phyloP scores from a whole-genome alignment of 169 alveolate species.

The Besnoitia besnoiti region DNA sequence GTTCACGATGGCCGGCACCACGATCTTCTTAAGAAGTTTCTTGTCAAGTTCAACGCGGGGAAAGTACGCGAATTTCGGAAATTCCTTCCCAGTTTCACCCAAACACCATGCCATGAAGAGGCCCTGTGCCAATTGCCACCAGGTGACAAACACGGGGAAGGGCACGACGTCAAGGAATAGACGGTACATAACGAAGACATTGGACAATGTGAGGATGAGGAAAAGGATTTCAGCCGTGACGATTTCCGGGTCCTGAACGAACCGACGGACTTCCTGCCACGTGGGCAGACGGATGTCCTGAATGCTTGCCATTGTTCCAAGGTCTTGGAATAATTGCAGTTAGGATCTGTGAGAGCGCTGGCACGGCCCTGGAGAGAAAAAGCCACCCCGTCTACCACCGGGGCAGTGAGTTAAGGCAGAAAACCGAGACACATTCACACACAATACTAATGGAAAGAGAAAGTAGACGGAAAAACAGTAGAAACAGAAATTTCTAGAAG shows the following conservation, averaged over 20 bases:
- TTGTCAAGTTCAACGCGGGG: slow-evolving; percentile 84
- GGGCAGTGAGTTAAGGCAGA: neutral
- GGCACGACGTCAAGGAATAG: slow-evolving; percentile 89
- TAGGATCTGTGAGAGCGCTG: neutral
- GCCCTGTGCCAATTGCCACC: slow-evolving; percentile 94
- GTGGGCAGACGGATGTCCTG: slow-evolving; percentile 72
- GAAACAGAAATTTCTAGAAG: neutral
- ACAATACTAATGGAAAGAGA: neutral
- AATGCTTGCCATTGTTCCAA: slow-evolving; percentile 61
- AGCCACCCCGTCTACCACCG: neutral
- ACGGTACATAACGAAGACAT: slow-evolving; percentile 91
- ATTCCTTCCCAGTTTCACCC: slow-evolving; percentile 89
- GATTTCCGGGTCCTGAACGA: slow-evolving; percentile 86
- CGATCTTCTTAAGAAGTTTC: slow-evolving; percentile 79
- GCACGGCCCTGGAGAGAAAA: slow-evolving; percentile 18
- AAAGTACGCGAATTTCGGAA: slow-evolving; percentile 86
- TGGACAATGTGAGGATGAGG: slow-evolving; percentile 86
- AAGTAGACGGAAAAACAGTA: neutral
- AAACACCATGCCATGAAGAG: slow-evolving; percentile 90
- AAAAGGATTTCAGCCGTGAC: slow-evolving; percentile 87
- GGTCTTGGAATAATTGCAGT: neutral
- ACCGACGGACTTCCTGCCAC: slow-evolving; percentile 85
- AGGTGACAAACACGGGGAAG: slow-evolving; percentile 90
- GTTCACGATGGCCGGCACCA: slow-evolving; percentile 88
- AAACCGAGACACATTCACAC: neutral